These are phyloP conservation scores for Sugiyamaella mastotermitis DNA, from an alignment of 805 yeast species.

Conservation along the genomic window DNA sequence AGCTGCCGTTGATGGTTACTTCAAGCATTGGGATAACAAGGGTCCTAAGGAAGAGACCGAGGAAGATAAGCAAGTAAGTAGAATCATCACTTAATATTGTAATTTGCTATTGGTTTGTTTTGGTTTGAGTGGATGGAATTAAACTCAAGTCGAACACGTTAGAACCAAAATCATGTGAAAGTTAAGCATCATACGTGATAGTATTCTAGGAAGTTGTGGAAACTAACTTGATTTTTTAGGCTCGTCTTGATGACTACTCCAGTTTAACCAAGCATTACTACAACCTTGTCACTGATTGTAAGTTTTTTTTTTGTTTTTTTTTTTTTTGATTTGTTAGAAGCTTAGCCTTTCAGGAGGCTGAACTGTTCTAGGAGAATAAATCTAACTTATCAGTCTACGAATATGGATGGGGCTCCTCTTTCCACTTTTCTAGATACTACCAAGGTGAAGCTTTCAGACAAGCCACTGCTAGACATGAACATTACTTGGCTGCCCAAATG, in stretches of 20 bases:
- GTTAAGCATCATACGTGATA: no score
- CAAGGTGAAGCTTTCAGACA: slow-evolving; percentile 89
- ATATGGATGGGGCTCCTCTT: slow-evolving; percentile 98
- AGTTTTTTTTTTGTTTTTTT: no score
- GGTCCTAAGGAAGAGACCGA: slow-evolving; percentile 60
- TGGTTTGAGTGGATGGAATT: neutral
- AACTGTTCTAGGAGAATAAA: no score
- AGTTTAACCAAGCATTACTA: slow-evolving; percentile 91
- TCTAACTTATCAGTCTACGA: no score
- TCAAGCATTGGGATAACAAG: slow-evolving; percentile 97
- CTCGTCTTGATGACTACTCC: slow-evolving; percentile 78
- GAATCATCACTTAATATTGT: slow-evolving; percentile 3
- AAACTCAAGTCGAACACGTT: neutral
- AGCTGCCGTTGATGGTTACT: slow-evolving; percentile 82
- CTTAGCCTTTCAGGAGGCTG: no score
- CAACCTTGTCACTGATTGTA: slow-evolving; percentile 94
- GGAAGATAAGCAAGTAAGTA: slow-evolving; percentile 39
- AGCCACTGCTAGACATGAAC: slow-evolving; percentile 93
- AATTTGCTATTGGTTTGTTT: neutral
- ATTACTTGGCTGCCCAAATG: slow-evolving; percentile 84
- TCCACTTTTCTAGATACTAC: slow-evolving; percentile 94
- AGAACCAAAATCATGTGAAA: no score
- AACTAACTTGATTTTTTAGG: no score
- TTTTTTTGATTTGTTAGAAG: no score
- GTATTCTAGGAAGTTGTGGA: no score